Evolutionary conservation across 164 flowering plant species (phyloP).

Genomic region (Vitis amurensis): DNA sequence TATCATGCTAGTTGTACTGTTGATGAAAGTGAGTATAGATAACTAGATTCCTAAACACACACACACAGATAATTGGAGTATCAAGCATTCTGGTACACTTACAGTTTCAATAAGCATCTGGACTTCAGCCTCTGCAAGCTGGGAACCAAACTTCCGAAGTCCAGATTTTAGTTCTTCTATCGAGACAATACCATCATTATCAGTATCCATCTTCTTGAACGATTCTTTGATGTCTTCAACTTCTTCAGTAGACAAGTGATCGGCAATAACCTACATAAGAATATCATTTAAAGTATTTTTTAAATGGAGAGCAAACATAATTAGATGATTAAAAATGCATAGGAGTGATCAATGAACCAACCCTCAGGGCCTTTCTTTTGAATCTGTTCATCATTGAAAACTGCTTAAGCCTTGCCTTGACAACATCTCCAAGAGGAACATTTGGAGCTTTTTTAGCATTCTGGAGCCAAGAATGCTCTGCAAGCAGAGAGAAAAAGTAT

Average conservation of each 20-base stretch:
- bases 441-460: slow-evolving; percentile 92
- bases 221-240: slow-evolving; percentile 80
- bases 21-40: slow-evolving; percentile 4
- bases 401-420: slow-evolving; percentile 87
- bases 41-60: no score
- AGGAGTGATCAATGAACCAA: slow-evolving; percentile 28
- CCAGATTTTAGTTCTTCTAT: slow-evolving; percentile 78
- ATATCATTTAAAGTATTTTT: background rate
- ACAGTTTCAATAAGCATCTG: slow-evolving; percentile 91
- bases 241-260: slow-evolving; percentile 79
- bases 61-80: no score
- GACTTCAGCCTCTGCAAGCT: slow-evolving; percentile 79
- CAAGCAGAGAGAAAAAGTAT: slow-evolving; percentile 7
- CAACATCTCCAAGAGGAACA: slow-evolving; percentile 92
- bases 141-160: slow-evolving; percentile 58
- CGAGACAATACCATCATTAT: slow-evolving; percentile 73
- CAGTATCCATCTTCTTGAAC: slow-evolving; percentile 78
- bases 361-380: slow-evolving; percentile 88
- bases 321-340: background rate
- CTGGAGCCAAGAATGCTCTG: slow-evolving; percentile 92
- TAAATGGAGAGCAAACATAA: background rate
- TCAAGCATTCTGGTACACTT: slow-evolving; percentile 23
- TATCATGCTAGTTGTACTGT: background rate
- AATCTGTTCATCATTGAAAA: slow-evolving; percentile 94
- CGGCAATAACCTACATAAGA: slow-evolving; percentile 74